Evolutionary conservation across 2,329 filamentous ascomycete genomes (phyloP).

Genomic region (Dryadomyces quercus-mongolicae): DNA sequence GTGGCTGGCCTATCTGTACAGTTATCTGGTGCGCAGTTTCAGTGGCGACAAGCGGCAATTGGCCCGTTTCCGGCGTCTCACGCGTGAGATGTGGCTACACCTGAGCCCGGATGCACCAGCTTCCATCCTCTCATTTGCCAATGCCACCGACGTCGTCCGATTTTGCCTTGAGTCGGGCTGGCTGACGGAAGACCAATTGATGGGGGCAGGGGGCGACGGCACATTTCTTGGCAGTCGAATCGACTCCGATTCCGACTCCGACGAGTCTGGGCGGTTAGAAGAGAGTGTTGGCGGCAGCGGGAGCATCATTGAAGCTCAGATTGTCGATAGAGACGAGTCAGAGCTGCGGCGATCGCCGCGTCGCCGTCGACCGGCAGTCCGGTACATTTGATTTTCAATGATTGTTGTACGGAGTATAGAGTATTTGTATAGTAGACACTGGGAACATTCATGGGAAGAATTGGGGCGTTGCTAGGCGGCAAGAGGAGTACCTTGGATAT

Average conservation of each 20-base stretch:
- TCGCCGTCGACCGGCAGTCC: constrained; percentile 5
- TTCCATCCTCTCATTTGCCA: constrained; percentile 36
- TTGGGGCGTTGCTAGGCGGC: too few relatives aligned
- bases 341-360: constrained; percentile 12
- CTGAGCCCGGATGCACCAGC: constrained; percentile 38
- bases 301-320: constrained; percentile 12
- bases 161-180: constrained; percentile 47
- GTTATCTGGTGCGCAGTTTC: constrained; percentile 37
- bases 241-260: not conserved
- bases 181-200: constrained; percentile 40
- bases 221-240: too few relatives aligned
- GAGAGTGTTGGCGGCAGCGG: constrained; percentile 1
- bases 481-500: too few relatives aligned
- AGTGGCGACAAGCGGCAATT: constrained; percentile 33
- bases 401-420: too few relatives aligned
- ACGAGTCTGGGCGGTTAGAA: not conserved
- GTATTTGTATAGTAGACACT: too few relatives aligned
- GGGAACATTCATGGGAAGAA: too few relatives aligned
- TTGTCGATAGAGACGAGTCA: constrained; percentile 9
- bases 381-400: constrained; percentile 1
- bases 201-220: constrained; percentile 23
- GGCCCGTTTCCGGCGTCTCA: constrained; percentile 31
- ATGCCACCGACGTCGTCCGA: constrained; percentile 42
- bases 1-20: constrained; percentile 51
- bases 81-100: constrained; percentile 40